These are phyloP conservation scores for Haplosporangium sp. DNA, from an alignment of 371 early-diverging fungal species.

Conservation along the genomic window DNA sequence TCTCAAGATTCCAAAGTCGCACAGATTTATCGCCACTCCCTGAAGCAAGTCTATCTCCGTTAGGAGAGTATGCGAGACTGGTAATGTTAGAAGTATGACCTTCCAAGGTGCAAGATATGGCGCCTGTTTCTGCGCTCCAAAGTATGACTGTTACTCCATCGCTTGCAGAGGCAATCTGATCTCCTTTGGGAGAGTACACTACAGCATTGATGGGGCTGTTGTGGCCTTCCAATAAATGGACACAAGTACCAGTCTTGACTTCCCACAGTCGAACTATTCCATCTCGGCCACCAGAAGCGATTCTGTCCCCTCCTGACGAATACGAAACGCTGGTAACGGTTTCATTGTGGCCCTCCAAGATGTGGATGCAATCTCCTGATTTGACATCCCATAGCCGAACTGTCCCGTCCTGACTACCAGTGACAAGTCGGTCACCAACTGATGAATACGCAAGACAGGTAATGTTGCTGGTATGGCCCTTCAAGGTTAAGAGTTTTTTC, in stretches of 20 bases:
- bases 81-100: neutral
- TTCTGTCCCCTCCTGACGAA: slow-evolving; percentile 7
- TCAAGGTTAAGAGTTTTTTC: neutral
- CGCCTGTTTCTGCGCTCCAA: neutral
- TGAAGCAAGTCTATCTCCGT: neutral
- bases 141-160: neutral
- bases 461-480: neutral
- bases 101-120: neutral
- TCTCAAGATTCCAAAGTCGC: slow-evolving; percentile 10
- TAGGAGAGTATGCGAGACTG: neutral
- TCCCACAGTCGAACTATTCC: slow-evolving; percentile 8
- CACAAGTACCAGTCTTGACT: neutral
- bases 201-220: neutral
- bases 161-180: slow-evolving; percentile 10
- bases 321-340: neutral
- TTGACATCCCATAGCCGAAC: slow-evolving; percentile 3
- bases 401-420: neutral
- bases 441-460: neutral
- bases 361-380: neutral
- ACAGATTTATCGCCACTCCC: slow-evolving; percentile 1
- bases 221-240: neutral
- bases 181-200: neutral
- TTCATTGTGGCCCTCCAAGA: neutral
- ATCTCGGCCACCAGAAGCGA: slow-evolving; percentile 13
- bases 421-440: neutral